Conservation (phyloP, 805 yeast genomes). For the Candida nitratophila region DNA sequence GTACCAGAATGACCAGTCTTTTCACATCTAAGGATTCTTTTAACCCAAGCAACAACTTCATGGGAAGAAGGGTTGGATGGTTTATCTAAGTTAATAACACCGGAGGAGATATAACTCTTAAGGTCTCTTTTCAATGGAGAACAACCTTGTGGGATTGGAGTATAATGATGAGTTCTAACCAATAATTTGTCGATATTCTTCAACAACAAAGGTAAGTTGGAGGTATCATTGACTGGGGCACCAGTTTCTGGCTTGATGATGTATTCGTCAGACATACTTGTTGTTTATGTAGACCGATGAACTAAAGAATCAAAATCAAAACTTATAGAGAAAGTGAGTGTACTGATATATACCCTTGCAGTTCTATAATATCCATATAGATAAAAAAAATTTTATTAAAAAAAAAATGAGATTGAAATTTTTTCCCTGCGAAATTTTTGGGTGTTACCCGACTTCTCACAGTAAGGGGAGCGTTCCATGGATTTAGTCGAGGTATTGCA, state of each 20-base stretch:
- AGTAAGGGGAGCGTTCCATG: too few relatives aligned
- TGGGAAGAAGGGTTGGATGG: slow-evolving; percentile 98
- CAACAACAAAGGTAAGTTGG: slow-evolving; percentile 92
- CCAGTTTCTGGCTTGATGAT: slow-evolving; percentile 84
- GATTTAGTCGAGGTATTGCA: too few relatives aligned
- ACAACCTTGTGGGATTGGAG: slow-evolving; percentile 94
- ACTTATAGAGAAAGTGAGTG: too few relatives aligned
- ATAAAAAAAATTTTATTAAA: neutral
- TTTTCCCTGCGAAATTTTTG: neutral
- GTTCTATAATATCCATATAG: too few relatives aligned
- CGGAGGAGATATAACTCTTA: slow-evolving; percentile 82
- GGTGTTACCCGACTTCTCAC: too few relatives aligned
- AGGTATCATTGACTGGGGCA: slow-evolving; percentile 75
- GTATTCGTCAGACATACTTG: slow-evolving; percentile 42
- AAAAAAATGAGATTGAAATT: neutral
- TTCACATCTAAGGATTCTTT: slow-evolving; percentile 89
- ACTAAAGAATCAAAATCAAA: neutral
- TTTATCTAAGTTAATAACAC: slow-evolving; percentile 95
- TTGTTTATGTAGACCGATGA: too few relatives aligned
- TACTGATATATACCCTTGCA: too few relatives aligned
- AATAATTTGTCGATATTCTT: slow-evolving; percentile 90
- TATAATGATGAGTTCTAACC: slow-evolving; percentile 94
- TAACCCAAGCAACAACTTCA: slow-evolving; percentile 99
- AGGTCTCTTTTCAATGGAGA: slow-evolving; percentile 93
- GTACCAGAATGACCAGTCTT: slow-evolving; percentile 99